Evolutionary conservation across 1,139 yeast species (phyloP), one percentile per base, ranked within the genome.

Genomic region (Yamadazyma siamensis): DNA sequence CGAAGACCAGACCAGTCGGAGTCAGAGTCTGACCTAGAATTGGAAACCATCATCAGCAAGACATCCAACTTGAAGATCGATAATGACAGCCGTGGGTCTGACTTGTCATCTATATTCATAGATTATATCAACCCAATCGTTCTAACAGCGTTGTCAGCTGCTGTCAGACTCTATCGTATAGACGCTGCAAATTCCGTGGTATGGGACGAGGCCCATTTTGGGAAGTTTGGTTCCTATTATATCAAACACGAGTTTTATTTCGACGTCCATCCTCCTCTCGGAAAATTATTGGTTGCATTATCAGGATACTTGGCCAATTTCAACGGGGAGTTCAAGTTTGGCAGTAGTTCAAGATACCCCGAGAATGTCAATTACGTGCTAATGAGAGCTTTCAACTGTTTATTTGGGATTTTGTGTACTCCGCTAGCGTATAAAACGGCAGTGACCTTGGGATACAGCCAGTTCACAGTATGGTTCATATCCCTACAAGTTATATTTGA

Each of bases 251-350:
- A 88, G 50, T 89, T 88, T 56, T 89, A 89, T 58, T 95, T 89
- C 54, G 99, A 91, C 61, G 98, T 91, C 36, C 99, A 91, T 59
- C 99, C 99, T 30, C 98, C 98, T 1, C 73, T 94, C 47, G 98
- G 97, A 20, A 94, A 94, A 61, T 87, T 94, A 95, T 72, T 94
- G 40, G 91, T 89, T 41, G 99, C 96, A 1, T 68, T 94, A 25
- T 85, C 96, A 6, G 99, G 98, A 9, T 88, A 82, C 52, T 53
- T 94, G 43, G 96, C 96, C 21, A 95, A 95, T 28, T 91, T 88
- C 66, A 85, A 91, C 55, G 98, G 98, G 23, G 80, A 94, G 3
- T 94, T 94, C 80, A 94, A 81, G 50, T 94, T 94, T 65, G 89
- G 88, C 29, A 82, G 94, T 32, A 96, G 98, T 35, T 76, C 77